A percentile compares a stretch with the other conserved stretches of the same genome.
Conservation (phyloP, 1,284 basidiomycete species). For the Flammula alnicola region DNA sequence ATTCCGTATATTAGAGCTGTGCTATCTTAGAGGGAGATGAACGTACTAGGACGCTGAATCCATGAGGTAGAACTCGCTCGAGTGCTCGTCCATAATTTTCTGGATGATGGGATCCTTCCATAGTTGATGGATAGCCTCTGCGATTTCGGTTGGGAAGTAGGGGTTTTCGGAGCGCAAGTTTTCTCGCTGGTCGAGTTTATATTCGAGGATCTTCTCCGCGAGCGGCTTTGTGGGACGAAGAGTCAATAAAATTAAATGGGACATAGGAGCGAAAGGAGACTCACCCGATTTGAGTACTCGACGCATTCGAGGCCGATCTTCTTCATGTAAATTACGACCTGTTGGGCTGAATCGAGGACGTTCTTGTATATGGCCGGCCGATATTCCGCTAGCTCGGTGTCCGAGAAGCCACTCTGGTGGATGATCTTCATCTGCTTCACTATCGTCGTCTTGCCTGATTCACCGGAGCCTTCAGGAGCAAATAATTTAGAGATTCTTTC, state of each 20-base stretch:
- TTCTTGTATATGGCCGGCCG: slow-evolving; percentile 86
- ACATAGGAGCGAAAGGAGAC: too few species aligned
- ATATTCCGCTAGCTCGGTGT: slow-evolving; percentile 81
- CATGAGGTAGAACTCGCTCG: slow-evolving; percentile 94
- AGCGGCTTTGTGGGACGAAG: slow-evolving; percentile 40
- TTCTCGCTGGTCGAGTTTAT: slow-evolving; percentile 49
- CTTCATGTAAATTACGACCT: slow-evolving; percentile 87
- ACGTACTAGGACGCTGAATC: slow-evolving; percentile 91
- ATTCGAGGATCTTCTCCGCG: slow-evolving; percentile 67
- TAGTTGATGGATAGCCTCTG: slow-evolving; percentile 79
- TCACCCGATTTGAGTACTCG: slow-evolving; percentile 76
- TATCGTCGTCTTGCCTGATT: slow-evolving; percentile 94
- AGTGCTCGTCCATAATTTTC: slow-evolving; percentile 81
- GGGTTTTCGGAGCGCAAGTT: slow-evolving; percentile 38
- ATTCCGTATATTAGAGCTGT: too few species aligned
- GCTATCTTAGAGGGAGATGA: too few species aligned
- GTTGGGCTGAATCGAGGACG: slow-evolving; percentile 89
- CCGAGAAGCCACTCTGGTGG: slow-evolving; percentile 91
- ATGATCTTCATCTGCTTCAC: slow-evolving; percentile 99
- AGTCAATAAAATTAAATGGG: too few species aligned
- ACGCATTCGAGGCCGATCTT: slow-evolving; percentile 88
- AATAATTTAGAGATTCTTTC: too few species aligned
- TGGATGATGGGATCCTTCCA: slow-evolving; percentile 94
- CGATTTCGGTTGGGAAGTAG: slow-evolving; percentile 68
- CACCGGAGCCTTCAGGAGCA: slow-evolving; percentile 63